Conservation (phyloP, 441 rosid genomes). For the Euphorbia corollata region DNA sequence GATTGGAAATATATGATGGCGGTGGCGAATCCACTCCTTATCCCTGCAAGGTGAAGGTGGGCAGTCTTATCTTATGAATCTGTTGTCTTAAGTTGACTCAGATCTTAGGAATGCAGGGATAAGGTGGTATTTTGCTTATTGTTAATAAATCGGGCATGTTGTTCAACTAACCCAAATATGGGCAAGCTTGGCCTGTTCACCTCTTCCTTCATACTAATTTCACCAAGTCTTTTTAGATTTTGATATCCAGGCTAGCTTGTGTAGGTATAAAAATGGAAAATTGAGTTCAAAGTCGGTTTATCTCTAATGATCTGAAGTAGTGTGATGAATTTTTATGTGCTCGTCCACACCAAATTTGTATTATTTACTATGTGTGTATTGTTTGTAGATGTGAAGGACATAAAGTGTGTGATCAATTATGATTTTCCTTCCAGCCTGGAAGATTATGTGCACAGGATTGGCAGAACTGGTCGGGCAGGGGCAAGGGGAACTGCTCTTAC, state of each 20-base stretch:
- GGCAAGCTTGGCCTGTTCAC: slow-evolving; percentile 1
- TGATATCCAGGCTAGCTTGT: slow-evolving; percentile 7
- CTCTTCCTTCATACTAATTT: background rate
- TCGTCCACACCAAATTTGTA: too few relatives aligned
- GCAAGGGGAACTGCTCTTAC: slow-evolving; percentile 88
- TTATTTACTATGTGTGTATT: slow-evolving; percentile 11
- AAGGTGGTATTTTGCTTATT: slow-evolving; percentile 39
- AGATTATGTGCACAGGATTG: slow-evolving; percentile 95
- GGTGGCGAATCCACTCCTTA: slow-evolving; percentile 62
- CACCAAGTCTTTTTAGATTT: background rate
- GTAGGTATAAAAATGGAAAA: slow-evolving; percentile 6
- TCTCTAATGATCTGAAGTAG: background rate
- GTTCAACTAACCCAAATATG: slow-evolving; percentile 1
- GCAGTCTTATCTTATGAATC: slow-evolving; percentile 83
- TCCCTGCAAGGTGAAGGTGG: slow-evolving; percentile 99
- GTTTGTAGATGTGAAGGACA: slow-evolving; percentile 94
- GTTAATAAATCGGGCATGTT: slow-evolving; percentile 19
- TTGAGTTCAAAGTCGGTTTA: background rate
- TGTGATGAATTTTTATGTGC: slow-evolving; percentile 5
- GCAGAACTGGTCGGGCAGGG: slow-evolving; percentile 97
- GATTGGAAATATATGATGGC: slow-evolving; percentile 32
- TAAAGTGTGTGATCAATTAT: slow-evolving; percentile 91
- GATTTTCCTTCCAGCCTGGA: slow-evolving; percentile 89
- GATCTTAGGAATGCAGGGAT: slow-evolving; percentile 87
- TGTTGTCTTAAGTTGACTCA: slow-evolving; percentile 66